Evolutionary conservation across 768 basidiomycete genomes (phyloP).

Genomic region (Lentinula aciculospora): DNA sequence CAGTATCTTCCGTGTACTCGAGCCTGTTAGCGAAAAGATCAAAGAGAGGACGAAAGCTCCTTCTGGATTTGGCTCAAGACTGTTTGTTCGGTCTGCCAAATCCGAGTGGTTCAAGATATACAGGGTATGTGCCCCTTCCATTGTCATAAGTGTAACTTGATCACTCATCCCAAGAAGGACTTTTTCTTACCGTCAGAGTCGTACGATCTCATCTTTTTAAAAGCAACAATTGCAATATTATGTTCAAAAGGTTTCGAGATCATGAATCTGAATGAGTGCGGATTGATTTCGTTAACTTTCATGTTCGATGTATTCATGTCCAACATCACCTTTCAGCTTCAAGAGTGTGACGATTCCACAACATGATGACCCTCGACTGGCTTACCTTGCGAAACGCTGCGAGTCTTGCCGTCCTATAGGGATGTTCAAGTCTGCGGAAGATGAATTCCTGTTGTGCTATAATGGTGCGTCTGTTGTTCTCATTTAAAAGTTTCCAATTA

Average conservation of each 20-base stretch:
- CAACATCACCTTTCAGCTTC: constrained; percentile 40
- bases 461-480: constrained; percentile 49
- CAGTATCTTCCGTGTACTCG: constrained; percentile 93
- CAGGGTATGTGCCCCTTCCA: constrained; percentile 33
- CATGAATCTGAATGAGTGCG: constrained; percentile 94
- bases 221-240: constrained; percentile 88
- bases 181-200: constrained; percentile 93
- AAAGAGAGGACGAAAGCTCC: constrained; percentile 72
- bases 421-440: constrained; percentile 82
- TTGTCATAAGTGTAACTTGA: background rate
- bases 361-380: constrained; percentile 59
- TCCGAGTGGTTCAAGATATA: constrained; percentile 96
- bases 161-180: constrained; percentile 21
- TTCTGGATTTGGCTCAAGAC: constrained; percentile 63
- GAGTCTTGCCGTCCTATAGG: constrained; percentile 80
- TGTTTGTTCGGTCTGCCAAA: constrained; percentile 72
- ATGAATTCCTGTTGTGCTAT: constrained; percentile 87
- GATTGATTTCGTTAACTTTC: constrained; percentile 34
- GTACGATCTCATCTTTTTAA: constrained; percentile 86
- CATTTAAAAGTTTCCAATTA: too few species aligned
- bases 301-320: constrained; percentile 45
- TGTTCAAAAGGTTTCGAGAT: constrained; percentile 96
- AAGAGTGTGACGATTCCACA: constrained; percentile 88
- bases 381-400: constrained; percentile 72
- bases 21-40: constrained; percentile 87